A percentile compares a stretch with the other conserved stretches of the same genome.
These are phyloP conservation scores for Trichosporon asahii DNA, from an alignment of 1,284 basidiomycete species.

Conservation along the genomic window DNA sequence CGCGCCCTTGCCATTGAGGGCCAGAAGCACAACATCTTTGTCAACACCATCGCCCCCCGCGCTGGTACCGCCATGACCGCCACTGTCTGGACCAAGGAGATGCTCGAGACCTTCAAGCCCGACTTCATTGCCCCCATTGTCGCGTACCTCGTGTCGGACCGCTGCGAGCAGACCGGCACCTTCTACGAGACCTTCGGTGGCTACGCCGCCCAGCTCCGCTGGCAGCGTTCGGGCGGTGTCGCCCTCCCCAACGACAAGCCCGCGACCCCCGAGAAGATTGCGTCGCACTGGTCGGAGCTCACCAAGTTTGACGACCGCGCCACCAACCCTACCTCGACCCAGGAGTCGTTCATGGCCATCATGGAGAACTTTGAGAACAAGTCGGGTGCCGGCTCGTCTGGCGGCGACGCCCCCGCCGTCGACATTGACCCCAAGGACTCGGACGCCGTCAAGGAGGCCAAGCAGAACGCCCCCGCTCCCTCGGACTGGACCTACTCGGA, in stretches of 20 bases:
- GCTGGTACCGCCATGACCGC: slow-evolving; percentile 89
- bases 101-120: slow-evolving; percentile 76
- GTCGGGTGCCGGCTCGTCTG: slow-evolving; percentile 49
- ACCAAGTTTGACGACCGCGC: slow-evolving; percentile 78
- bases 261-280: slow-evolving; percentile 72
- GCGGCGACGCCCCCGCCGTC: slow-evolving; percentile 57
- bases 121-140: slow-evolving; percentile 91
- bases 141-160: slow-evolving; percentile 81
- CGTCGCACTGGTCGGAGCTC: slow-evolving; percentile 73
- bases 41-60: slow-evolving; percentile 83
- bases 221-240: slow-evolving; percentile 78
- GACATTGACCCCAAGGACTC: slow-evolving; percentile 82
- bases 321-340: slow-evolving; percentile 67
- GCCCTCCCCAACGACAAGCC: slow-evolving; percentile 72
- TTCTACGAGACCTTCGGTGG: slow-evolving; percentile 89
- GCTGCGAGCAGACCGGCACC: slow-evolving; percentile 68
- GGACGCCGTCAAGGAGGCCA: slow-evolving; percentile 75
- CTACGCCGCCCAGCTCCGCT: slow-evolving; percentile 87
- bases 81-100: slow-evolving; percentile 81
- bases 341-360: slow-evolving; percentile 73
- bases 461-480: slow-evolving; percentile 61
- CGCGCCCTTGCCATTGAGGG: slow-evolving; percentile 90
- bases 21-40: slow-evolving; percentile 81
- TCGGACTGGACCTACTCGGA: slow-evolving; percentile 74
- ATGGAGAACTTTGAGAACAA: slow-evolving; percentile 77